Evolutionary conservation across 2,329 filamentous ascomycete species (phyloP), one percentile per base, ranked within the genome.

Genomic region (Teratosphaeria viscida): DNA sequence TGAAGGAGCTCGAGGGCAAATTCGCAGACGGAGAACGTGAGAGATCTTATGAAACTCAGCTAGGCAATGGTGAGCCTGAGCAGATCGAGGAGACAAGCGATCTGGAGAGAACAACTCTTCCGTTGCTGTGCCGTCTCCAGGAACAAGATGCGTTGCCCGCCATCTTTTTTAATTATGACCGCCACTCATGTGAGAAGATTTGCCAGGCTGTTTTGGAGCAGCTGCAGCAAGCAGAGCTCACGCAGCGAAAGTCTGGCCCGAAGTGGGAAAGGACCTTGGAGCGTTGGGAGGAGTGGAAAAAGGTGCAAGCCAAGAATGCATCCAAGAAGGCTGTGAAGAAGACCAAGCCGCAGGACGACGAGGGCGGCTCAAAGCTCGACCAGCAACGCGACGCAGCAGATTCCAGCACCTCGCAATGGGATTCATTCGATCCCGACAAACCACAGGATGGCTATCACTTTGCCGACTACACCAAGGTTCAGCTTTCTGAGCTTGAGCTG

Each of bases 131-230:
- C 16, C 79, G 84, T 35, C 76, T 91, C 0, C 81, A 89, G 55
- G 75, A 78, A 16, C 81, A 84, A 59, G 81, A 83, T 59, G 86
- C 85, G 0, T 77, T 92, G 0, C 89, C 88, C 0, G 88, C 86
- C 0, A 84, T 92, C 12, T 71, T 91, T 1, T 92, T 92, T 77
- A 89, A 89, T 68, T 92, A 89, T 65, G 86, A 91, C 63, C 83
- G 87, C 55, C 71, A 72, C 1, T 72, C 76, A 34, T 92, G 89
- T 66, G 87, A 90, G 70, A 70, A 72, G 10, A 81, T 87, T 32
- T 80, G 82, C 29, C 65, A 71, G 27, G 66, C 72, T 0, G 65
- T 91, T 0, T 69, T 86, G 1, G 65, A 71, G 0, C 76, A 83
- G 60, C 74, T 91, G 0, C 68, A 79, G 56, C 67, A 76, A 1